Evolutionary conservation across 192 early-diverging fungal species (phyloP), one percentile per base, ranked within the genome.

Genomic region (Coemansia sp.): DNA sequence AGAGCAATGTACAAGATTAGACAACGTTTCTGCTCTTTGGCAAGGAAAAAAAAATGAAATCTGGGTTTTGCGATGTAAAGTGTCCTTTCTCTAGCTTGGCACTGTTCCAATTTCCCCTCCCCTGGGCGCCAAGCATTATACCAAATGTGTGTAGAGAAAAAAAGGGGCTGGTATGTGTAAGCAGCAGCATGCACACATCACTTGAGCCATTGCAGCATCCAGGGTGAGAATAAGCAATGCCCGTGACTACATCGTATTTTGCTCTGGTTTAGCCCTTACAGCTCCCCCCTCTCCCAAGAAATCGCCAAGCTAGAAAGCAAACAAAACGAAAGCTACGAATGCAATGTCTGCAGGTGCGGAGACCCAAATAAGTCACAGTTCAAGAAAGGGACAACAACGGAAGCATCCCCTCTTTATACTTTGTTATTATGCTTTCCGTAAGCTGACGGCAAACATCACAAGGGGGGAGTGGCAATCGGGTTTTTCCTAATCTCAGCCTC

Each of bases 371-470:
- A n/a, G 30, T 58, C 55, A 58, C 55, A 49, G 47, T 49, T 49
- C 47, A 21, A 28, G 8, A 4, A 16, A 43, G 10, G 9, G 5
- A 35, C 13, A 60, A 32, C 26, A 47, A 9, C 26, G 1, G 35
- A 49, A n/a, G 23, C 23, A 46, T 61, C 35, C 11, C 38, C 32
- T 19, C 5, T 37, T 32, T 37, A 13, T 63, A 47, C 42, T 23
- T 14, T 21, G 35, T 53, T 66, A 21, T 49, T 64, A 46, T 49
- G 63, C 44, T 42, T 49, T 49, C 50, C 44, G 55, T 58, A 30
- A 58, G 55, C 55, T 67, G 57, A 67, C 66, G 19, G 55, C 26
- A 67, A 65, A 40, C 65, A 67, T 46, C 40, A 42, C 40, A 42
- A 6, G 23, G 55, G 30, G 55, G 55, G 55, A 33, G 28, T 55